Evolutionary conservation across 1,139 yeast species (phyloP).

Genomic region (Sugiyamaella sp.): DNA sequence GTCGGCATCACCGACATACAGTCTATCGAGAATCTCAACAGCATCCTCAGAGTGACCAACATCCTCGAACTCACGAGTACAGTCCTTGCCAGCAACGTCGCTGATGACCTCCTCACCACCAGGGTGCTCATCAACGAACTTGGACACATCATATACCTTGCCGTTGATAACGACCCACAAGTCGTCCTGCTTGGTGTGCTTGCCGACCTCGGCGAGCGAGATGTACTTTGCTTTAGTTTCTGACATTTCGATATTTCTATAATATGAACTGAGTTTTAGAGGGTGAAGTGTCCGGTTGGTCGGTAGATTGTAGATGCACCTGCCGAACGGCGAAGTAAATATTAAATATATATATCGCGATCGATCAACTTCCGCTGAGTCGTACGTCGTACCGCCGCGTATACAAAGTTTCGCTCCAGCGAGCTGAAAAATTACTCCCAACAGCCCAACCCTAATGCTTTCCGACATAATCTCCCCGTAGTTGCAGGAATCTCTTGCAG

Average conservation of each 20-base stretch:
- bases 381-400: not conserved
- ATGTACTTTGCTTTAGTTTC: slow-evolving; percentile 20
- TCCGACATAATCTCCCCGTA: slow-evolving; percentile 7
- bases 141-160: slow-evolving; percentile 83
- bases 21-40: slow-evolving; percentile 66
- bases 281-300: not conserved
- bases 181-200: slow-evolving; percentile 78
- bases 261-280: not conserved
- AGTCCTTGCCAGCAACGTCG: slow-evolving; percentile 91
- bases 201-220: slow-evolving; percentile 69
- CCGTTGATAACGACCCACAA: slow-evolving; percentile 91
- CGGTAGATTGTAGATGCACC: not conserved
- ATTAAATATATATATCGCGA: no score
- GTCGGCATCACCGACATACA: slow-evolving; percentile 71
- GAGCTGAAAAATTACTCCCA: slow-evolving; percentile 4
- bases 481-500: slow-evolving; percentile 1
- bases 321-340: not conserved
- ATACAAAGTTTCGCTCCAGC: not conserved
- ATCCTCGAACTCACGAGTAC: slow-evolving; percentile 92
- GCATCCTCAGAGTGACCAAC: slow-evolving; percentile 99
- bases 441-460: not conserved
- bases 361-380: not conserved
- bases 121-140: slow-evolving; percentile 92
- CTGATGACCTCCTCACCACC: slow-evolving; percentile 98
- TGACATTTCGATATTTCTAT: slow-evolving; percentile 7